Conservation (phyloP, 306 rosid genomes). For the Trifolium subterraneum region DNA sequence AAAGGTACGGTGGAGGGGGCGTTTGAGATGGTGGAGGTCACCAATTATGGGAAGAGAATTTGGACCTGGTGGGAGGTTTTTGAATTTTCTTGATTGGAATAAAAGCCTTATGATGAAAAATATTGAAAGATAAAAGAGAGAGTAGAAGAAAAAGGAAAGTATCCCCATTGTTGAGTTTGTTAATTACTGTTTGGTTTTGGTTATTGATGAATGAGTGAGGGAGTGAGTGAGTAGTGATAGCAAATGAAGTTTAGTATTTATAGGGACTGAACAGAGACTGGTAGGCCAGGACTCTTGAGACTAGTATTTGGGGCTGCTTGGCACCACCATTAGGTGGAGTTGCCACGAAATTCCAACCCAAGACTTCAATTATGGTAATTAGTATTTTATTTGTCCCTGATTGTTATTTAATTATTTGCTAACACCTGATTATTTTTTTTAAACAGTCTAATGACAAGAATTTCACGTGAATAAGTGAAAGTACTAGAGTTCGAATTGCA, state of each 20-base stretch:
- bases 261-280: not conserved
- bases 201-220: not conserved
- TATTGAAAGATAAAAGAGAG: not conserved
- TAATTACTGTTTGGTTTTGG: not conserved
- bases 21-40: conserved; percentile 56
- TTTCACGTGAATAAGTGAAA: too few relatives aligned
- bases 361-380: not conserved
- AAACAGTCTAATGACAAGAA: too few relatives aligned
- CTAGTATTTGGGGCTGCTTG: not conserved
- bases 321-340: not conserved
- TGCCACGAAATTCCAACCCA: not conserved
- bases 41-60: conserved; percentile 59
- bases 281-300: not conserved
- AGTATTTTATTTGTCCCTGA: too few relatives aligned
- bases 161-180: not conserved
- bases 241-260: not conserved
- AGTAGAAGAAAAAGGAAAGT: not conserved
- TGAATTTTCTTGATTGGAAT: conserved; percentile 13
- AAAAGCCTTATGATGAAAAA: not conserved
- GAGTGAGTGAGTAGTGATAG: not conserved
- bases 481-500: too few relatives aligned
- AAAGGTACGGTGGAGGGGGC: conserved; percentile 50
- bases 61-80: conserved; percentile 59
- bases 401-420: too few relatives aligned
- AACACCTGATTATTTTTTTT: too few relatives aligned